Evolutionary conservation across 2,329 filamentous ascomycete genomes (phyloP), one percentile per base, ranked within the genome.

Genomic region (Colletotrichum karsti): DNA sequence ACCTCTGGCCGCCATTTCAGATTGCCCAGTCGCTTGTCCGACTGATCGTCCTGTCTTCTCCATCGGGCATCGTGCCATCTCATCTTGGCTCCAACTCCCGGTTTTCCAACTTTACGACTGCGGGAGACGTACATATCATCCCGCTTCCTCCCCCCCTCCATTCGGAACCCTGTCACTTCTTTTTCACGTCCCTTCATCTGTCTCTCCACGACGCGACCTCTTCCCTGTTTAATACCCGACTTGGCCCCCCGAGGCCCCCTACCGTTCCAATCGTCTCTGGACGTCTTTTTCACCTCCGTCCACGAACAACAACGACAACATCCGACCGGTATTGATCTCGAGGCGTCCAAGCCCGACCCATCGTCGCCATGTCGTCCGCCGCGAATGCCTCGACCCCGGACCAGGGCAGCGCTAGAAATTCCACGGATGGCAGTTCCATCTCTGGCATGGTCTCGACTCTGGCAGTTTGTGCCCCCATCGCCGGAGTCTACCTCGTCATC

Each of bases 401-500:
- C 12, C 53, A 53, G 5, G 65, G 65, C 33, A 37, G 39, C 28
- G 65, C 65, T 13, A 28, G 39, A 3, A n/a, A 7, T 15, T 13
- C 33, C 15, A 24, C 15, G 6, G 53, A 44, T 6, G 65, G 60
- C n/a, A 68, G 65, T 46, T 39, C 53, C 6, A 46, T 68, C 15
- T 68, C 65, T 2, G 83, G 80, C 59, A 76, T 85, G 57, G 75
- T 84, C 61, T 77, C 83, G 72, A 90, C 88, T 26, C 80, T 90
- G 22, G 73, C 87, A 5, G 88, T 88, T 7, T 81, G 89, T 12
- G 71, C 85, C 39, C 70, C 85, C 54, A 81, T 84, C 24, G 80
- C 84, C 5, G 79, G 63, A 46, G 67, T 80, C 44, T 84, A 85
- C 74, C 54, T 86, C 9, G 42, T 72, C 48, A 75, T 85, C 71